Evolutionary conservation across 768 basidiomycete species (phyloP).

Genomic region (Paxillus rubicundulus): DNA sequence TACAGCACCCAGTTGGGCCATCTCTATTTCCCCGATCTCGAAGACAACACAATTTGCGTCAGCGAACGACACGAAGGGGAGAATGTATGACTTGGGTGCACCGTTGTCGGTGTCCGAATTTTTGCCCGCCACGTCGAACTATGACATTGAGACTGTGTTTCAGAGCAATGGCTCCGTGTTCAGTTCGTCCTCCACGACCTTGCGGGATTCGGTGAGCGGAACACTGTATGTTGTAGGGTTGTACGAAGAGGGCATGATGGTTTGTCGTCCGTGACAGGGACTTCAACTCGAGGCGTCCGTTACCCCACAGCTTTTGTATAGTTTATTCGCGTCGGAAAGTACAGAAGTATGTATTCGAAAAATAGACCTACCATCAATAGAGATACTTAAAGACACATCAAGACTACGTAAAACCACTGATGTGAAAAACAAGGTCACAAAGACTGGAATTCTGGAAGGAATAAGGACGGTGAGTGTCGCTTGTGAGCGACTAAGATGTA

Average conservation of each 20-base stretch:
- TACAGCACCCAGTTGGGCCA: conserved; percentile 57
- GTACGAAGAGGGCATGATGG: conserved; percentile 54
- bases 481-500: conserved; percentile 14
- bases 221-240: conserved; percentile 54
- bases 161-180: conserved; percentile 70
- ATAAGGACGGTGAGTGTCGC: conserved; percentile 15
- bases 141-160: conserved; percentile 61
- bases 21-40: conserved; percentile 37
- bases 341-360: not conserved
- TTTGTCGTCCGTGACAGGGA: conserved; percentile 39
- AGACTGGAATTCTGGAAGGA: not conserved
- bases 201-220: conserved; percentile 50
- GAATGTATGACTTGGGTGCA: conserved; percentile 41
- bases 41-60: not conserved
- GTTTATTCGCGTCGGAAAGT: not conserved
- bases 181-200: conserved; percentile 48
- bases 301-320: not conserved
- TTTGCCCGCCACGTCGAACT: conserved; percentile 34
- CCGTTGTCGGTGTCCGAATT: conserved; percentile 47
- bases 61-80: not conserved
- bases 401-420: not conserved
- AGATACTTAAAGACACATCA: not conserved
- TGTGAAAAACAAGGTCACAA: not conserved
- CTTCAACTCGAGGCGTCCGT: not conserved
- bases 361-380: not conserved